Evolutionary conservation across 768 basidiomycete genomes (phyloP), one percentile per base, ranked within the genome.

Genomic region (Trametes elegans): DNA sequence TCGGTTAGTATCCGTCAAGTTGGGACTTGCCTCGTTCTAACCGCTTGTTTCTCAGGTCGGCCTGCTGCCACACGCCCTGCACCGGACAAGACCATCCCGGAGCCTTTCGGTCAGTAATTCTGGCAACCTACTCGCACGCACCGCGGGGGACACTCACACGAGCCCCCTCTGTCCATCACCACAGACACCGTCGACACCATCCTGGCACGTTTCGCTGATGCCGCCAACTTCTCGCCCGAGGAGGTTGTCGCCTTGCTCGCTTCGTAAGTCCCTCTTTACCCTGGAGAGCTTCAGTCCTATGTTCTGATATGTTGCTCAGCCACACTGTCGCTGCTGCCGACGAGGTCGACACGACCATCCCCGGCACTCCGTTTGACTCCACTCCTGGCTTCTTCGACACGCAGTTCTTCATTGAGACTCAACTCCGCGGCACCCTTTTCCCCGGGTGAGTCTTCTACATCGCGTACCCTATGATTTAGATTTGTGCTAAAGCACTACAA

Each of bases 341-440:
- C 40, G 41, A 58, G 19, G 61, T 67, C 32, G 66, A 67, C 54
- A 51, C 59, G 26, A 57, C 55, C 18, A 59, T 64, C 45, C 62
- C 60, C 4, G 65, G 62, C 2, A 56, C 60, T 7, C 64, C 63
- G 0, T 67, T 64, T 60, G 60, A 64, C 50, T 64, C 68, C 7
- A 69, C 65, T 1, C 66, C 66, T 6, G 42, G 24, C 27, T 7
- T 57, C 24, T 69, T 67, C 53, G 64, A 66, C 47, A 57, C 66
- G 10, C 62, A 67, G 49, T 57, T 67, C 45, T 69, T 68, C 61
- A 58, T 66, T 23, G 64, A 67, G 53, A 60, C 60, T 16, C 64
- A 65, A 50, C 58, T 68, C 7, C 41, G 34, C 21, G 67, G 68
- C 43, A 61, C 57, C 7, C 13, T 27, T 19, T 70, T 64, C 62